Conservation (phyloP, 2,329 filamentous ascomycete species). For the Coniella lustricola region DNA sequence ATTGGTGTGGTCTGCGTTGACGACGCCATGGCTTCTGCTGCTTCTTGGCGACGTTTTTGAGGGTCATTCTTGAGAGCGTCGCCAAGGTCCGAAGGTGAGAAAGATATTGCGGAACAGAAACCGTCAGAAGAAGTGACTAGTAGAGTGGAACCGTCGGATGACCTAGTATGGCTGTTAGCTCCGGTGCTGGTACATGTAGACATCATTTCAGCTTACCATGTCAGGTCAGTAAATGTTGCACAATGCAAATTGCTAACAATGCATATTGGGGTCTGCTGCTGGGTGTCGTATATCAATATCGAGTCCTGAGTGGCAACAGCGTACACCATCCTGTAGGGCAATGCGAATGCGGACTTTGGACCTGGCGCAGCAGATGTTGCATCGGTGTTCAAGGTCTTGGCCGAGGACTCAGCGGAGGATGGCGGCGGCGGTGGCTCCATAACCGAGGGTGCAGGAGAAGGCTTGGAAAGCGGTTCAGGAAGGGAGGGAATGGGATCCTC, state of each 20-base stretch:
- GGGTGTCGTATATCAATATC: conserved; percentile 91
- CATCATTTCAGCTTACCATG: conserved; percentile 59
- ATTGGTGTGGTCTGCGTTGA: conserved; percentile 61
- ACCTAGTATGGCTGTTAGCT: conserved; percentile 33
- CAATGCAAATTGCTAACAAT: conserved; percentile 96
- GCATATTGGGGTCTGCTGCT: conserved; percentile 88
- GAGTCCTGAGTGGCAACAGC: conserved; percentile 96
- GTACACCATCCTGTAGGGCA: conserved; percentile 92
- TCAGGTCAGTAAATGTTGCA: conserved; percentile 92
- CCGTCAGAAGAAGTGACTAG: conserved; percentile 97
- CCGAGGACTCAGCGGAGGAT: conserved; percentile 38
- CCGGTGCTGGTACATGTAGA: neutral
- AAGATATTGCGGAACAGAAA: conserved; percentile 89
- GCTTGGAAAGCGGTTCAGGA: conserved; percentile 70
- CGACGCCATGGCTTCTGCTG: conserved; percentile 32
- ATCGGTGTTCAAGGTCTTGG: conserved; percentile 42
- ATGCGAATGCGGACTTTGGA: conserved; percentile 65
- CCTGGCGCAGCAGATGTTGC: conserved; percentile 45
- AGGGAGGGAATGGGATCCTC: conserved; percentile 79
- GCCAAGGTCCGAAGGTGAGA: conserved; percentile 76
- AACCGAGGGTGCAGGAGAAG: conserved; percentile 49
- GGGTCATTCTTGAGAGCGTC: conserved; percentile 69
- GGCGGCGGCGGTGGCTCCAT: conserved; percentile 75
- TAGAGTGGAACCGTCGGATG: conserved; percentile 49
- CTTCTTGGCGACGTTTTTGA: conserved; percentile 34